These are phyloP conservation scores for Citrus mangshanensis DNA, from an alignment of 345 rosid genomes.

Conservation along the genomic window DNA sequence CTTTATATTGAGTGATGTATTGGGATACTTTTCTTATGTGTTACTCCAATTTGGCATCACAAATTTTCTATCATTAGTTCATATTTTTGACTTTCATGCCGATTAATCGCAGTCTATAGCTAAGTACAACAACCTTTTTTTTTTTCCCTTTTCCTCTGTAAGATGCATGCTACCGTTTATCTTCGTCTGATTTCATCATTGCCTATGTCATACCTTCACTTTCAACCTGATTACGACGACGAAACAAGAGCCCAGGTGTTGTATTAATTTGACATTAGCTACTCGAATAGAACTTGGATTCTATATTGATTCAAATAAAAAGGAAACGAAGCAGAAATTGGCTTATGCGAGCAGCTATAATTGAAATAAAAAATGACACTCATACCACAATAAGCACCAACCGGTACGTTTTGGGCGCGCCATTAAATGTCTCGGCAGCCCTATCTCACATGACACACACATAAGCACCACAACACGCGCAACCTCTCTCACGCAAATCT, in stretches of 20 bases:
- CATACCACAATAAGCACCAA: too few species aligned
- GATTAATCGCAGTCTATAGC: neutral
- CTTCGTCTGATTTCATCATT: neutral
- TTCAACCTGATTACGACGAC: neutral
- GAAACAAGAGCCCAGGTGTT: neutral
- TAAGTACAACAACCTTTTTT: neutral
- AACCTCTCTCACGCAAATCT: too few species aligned
- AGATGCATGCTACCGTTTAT: neutral
- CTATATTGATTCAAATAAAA: too few species aligned
- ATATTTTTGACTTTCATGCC: neutral
- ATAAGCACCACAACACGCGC: too few species aligned
- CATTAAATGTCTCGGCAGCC: rapidly evolving
- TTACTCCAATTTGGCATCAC: neutral
- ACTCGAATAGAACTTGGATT: too few species aligned
- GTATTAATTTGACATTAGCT: neutral
- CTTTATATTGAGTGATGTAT: too few species aligned
- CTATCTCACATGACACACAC: too few species aligned
- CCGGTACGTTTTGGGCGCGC: too few species aligned
- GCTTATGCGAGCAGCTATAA: too few species aligned
- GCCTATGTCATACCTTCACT: neutral
- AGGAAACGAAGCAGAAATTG: too few species aligned
- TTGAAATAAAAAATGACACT: too few species aligned
- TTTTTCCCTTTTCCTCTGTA: neutral
- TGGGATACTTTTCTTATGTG: neutral
- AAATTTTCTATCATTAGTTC: neutral